Conservation (phyloP, 352 stramenopile species). For the Phytophthora chlamydospora region DNA sequence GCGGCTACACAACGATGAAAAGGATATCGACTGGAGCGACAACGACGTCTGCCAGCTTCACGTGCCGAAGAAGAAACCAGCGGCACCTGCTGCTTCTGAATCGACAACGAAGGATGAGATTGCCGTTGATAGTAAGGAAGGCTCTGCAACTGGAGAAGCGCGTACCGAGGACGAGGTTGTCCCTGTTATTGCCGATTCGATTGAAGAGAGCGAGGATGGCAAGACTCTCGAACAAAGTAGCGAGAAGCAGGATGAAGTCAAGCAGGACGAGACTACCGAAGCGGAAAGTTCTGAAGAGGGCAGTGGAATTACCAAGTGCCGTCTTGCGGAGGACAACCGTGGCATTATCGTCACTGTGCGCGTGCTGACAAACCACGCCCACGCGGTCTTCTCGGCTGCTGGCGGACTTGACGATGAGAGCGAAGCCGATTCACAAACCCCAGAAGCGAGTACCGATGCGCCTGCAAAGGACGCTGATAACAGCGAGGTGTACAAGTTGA, state of each 20-base stretch:
- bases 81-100: slow-evolving; percentile 10
- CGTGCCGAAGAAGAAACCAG: slow-evolving; percentile 46
- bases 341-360: slow-evolving; percentile 43
- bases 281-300: slow-evolving; percentile 20
- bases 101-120: slow-evolving; percentile 11
- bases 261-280: slow-evolving; percentile 13
- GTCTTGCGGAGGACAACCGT: slow-evolving; percentile 36
- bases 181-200: slow-evolving; percentile 2
- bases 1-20: slow-evolving; percentile 59
- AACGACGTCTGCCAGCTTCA: slow-evolving; percentile 52
- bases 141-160: slow-evolving; percentile 1
- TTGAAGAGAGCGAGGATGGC: slow-evolving; percentile 2
- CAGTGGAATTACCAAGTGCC: slow-evolving; percentile 25
- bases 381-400: slow-evolving; percentile 19
- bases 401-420: slow-evolving; percentile 13
- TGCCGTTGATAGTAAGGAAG: slow-evolving; percentile 4
- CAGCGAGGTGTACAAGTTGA: slow-evolving; percentile 11
- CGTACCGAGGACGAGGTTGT: slow-evolving; percentile 10
- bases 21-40: slow-evolving; percentile 66
- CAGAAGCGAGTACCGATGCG: slow-evolving; percentile 4
- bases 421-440: slow-evolving; percentile 15
- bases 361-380: slow-evolving; percentile 31
- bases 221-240: slow-evolving; percentile 22
- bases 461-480: slow-evolving; percentile 2
- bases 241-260: slow-evolving; percentile 5